Conservation (phyloP, 2,329 filamentous ascomycete species). For the Penicillium digitatum region DNA sequence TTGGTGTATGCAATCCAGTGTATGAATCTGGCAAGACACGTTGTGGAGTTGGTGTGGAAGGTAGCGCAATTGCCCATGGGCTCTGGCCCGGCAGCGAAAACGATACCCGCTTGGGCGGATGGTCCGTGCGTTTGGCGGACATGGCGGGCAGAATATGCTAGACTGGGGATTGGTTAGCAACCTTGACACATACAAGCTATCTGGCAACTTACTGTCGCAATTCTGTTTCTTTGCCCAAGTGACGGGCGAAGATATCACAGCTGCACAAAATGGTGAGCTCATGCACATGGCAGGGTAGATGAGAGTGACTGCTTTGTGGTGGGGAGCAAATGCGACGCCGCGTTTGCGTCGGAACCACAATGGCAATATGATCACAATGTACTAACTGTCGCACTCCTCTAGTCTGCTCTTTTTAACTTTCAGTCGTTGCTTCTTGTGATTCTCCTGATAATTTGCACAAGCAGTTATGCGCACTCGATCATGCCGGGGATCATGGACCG, state of each 20-base stretch:
- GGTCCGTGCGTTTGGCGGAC: slow-evolving; percentile 23
- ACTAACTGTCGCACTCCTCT: slow-evolving; percentile 14
- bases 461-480: slow-evolving; percentile 85
- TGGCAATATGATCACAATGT: slow-evolving; percentile 3
- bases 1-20: not conserved
- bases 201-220: slow-evolving; percentile 2
- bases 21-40: not conserved
- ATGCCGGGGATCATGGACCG: slow-evolving; percentile 86
- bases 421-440: slow-evolving; percentile 92
- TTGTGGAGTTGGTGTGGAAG: not conserved
- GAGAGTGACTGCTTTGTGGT: not conserved
- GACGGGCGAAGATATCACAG: slow-evolving; percentile 5
- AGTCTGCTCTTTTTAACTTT: slow-evolving; percentile 99
- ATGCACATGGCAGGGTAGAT: not conserved
- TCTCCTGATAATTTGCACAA: slow-evolving; percentile 92
- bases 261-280: slow-evolving; percentile 32
- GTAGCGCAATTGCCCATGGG: not conserved
- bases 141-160: slow-evolving; percentile 21
- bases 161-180: not conserved
- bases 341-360: not conserved
- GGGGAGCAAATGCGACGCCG: not conserved
- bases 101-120: slow-evolving; percentile 4
- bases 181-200: slow-evolving; percentile 5
- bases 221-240: not conserved
- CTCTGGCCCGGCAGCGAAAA: slow-evolving; percentile 1